Base-by-base conservation (phyloP, 148 eudicot genomes). In the Dysphania ambrosioides region DNA sequence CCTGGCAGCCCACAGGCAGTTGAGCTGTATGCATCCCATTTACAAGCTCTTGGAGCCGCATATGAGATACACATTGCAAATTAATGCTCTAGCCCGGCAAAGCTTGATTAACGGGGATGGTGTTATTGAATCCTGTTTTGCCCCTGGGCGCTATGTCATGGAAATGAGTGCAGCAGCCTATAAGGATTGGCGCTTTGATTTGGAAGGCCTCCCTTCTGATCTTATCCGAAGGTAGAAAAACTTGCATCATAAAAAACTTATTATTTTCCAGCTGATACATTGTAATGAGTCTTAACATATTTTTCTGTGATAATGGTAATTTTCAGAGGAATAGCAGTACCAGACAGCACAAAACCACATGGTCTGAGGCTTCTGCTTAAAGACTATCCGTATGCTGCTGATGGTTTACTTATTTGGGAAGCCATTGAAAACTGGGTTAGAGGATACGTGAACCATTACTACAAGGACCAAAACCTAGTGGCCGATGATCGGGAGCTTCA, bases 91-190 rank as follows among this genome's bases (percentile, higher is more conserved):
- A 63, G 98, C 98, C 63, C 88, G 98, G 18, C 98, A 94, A 71
- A 82, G 66, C 72, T 83, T 93, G 82, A 81, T 93, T 64, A 87
- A 72, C 21, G 93, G 84, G 2, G 97, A 88, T 75, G 98, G 96
- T 65, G 98, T 93, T 8, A 89, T 93, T 27, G 98, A 91, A 74
- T 47, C 83, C 57, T 84, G 86, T 84, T 93, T 93, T 86, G 83
- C 93, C 35, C 98, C 98, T 29, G 98, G 98, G 26, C 97, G 97
- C 51, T 93, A 89, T 70, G 70, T 84, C 83, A 91, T 93, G 98
- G 98, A 93, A 69, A 89, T 93, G 21, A 93, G 98, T 29, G 97
- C 98, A 0, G 91, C 97, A 77, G 98, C 95, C 8, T 93, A 93
- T 76, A 87, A 91, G 82, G 73, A 72, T 68, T 93, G 98, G 98